These are phyloP conservation scores for Pelargonium fulgidum DNA, from an alignment of 441 rosid species.

Conservation along the genomic window DNA sequence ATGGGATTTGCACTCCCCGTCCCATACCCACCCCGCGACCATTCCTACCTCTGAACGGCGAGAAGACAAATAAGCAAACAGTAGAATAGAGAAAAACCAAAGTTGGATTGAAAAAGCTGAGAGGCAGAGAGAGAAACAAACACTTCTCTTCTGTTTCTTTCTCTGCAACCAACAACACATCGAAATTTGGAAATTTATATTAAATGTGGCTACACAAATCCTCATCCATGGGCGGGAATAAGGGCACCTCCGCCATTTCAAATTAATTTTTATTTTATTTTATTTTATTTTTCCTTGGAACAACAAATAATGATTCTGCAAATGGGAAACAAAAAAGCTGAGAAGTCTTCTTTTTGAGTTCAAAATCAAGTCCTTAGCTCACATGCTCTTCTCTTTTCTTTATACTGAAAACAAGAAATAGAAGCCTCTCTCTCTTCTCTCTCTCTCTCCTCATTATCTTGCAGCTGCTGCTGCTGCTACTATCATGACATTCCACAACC, in stretches of 20 bases:
- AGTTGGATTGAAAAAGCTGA: too few species aligned
- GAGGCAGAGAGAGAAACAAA: too few species aligned
- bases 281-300: background rate
- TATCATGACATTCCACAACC: constrained; percentile 31
- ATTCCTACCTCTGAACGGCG: too few species aligned
- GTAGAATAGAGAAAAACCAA: too few species aligned
- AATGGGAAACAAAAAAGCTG: constrained; percentile 32
- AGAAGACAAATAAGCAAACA: too few species aligned
- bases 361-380: constrained; percentile 20
- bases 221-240: constrained; percentile 37
- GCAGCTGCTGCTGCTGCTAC: too few species aligned
- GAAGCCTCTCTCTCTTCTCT: background rate
- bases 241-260: constrained; percentile 25
- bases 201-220: background rate
- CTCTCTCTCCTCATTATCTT: constrained; percentile 5
- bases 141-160: too few species aligned
- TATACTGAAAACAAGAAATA: constrained; percentile 16
- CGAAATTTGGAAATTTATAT: too few species aligned
- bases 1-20: too few species aligned
- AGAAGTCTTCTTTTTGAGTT: constrained; percentile 26
- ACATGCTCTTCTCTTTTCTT: constrained; percentile 33
- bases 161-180: too few species aligned
- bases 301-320: background rate
- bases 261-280: constrained; percentile 9
- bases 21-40: too few species aligned